phyloP scores from a whole-genome alignment of 1,284 basidiomycete genomes.

The Gomphus bonarii region DNA sequence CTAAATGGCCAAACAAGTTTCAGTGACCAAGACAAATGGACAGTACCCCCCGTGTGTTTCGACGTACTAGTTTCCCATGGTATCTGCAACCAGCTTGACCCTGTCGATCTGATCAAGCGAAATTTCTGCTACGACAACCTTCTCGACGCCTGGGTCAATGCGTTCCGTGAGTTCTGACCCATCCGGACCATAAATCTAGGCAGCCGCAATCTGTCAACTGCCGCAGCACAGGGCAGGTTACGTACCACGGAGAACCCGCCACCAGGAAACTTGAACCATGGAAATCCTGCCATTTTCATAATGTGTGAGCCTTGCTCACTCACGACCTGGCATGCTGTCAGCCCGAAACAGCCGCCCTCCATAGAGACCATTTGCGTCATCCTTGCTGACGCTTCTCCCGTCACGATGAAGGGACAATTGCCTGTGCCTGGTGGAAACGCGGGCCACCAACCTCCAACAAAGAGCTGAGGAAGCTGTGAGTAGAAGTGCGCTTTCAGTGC shows the following conservation, averaged over 20 bases:
- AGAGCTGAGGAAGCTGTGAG: slow-evolving; percentile 1
- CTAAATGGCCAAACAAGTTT: neutral
- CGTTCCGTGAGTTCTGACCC: slow-evolving; percentile 2
- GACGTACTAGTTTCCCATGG: slow-evolving; percentile 4
- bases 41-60: neutral
- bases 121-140: slow-evolving; percentile 1
- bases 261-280: slow-evolving; percentile 4
- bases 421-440: slow-evolving; percentile 1
- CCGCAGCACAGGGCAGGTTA: neutral
- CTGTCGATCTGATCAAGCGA: neutral
- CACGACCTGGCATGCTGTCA: slow-evolving; percentile 3
- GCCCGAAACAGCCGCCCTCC: slow-evolving; percentile 4
- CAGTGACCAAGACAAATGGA: neutral
- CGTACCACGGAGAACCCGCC: slow-evolving; percentile 3
- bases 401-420: slow-evolving; percentile 1
- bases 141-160: slow-evolving; percentile 1
- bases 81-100: slow-evolving; percentile 1
- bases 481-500: slow-evolving; percentile 1
- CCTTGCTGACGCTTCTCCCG: neutral
- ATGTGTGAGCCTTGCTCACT: neutral
- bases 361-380: slow-evolving; percentile 5
- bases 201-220: neutral
- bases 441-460: slow-evolving; percentile 4
- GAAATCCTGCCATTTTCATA: slow-evolving; percentile 3
- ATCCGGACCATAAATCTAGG: neutral